Percentiles rank a stretch among this genome's conserved stretches.
Conservation (phyloP, 2,329 filamentous ascomycete genomes). For the Rhynchosporium secalis region DNA sequence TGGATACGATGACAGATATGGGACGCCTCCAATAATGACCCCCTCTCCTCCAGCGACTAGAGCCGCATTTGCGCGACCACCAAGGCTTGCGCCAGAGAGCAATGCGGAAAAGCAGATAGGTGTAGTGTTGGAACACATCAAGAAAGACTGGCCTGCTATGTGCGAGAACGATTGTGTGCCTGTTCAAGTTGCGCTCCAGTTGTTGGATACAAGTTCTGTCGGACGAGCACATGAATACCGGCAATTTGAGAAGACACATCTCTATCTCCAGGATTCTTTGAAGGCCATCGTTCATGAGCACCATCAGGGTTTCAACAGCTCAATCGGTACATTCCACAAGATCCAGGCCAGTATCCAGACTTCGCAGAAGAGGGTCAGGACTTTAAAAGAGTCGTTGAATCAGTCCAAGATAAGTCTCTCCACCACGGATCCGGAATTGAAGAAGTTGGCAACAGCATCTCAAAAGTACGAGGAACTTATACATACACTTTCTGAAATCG, state of each 20-base stretch:
- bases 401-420: conserved; percentile 79
- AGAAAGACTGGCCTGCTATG: conserved; percentile 90
- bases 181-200: conserved; percentile 89
- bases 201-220: conserved; percentile 91
- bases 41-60: conserved; percentile 29
- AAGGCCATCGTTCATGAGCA: conserved; percentile 98
- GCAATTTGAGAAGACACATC: conserved; percentile 80
- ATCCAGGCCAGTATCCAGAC: conserved; percentile 91
- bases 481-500: conserved; percentile 77
- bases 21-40: conserved; percentile 30
- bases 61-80: conserved; percentile 27
- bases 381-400: conserved; percentile 78
- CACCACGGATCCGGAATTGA: conserved; percentile 84
- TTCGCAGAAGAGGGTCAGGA: conserved; percentile 82
- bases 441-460: conserved; percentile 82
- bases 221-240: conserved; percentile 86
- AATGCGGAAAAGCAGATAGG: conserved; percentile 38
- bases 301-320: conserved; percentile 98
- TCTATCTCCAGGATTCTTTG: conserved; percentile 86
- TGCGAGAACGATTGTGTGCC: conserved; percentile 85
- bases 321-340: conserved; percentile 97
- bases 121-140: conserved; percentile 74
- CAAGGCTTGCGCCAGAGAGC: conserved; percentile 32
- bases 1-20: conserved; percentile 36
- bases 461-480: conserved; percentile 90